Evolutionary conservation across 2,329 filamentous ascomycete genomes (phyloP).

Genomic region (Boeremia lycopersici): DNA sequence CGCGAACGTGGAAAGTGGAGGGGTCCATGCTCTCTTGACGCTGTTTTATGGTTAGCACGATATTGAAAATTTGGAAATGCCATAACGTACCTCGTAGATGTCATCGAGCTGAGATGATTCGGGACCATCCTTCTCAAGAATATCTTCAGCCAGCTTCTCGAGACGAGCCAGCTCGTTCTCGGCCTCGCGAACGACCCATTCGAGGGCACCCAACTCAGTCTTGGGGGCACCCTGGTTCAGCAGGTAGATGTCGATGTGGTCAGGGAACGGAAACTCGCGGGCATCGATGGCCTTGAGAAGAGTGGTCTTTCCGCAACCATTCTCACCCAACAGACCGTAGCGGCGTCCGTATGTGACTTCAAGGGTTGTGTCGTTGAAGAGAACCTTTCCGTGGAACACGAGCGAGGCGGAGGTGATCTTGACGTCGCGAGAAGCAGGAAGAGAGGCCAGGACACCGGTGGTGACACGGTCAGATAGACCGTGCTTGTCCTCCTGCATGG

Average conservation of each 20-base stretch:
- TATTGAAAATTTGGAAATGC: background rate
- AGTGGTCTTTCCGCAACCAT: conserved; percentile 99
- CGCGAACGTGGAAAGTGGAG: conserved; percentile 93
- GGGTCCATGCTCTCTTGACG: conserved; percentile 99
- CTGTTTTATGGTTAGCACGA: conserved; percentile 53
- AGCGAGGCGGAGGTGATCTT: conserved; percentile 94
- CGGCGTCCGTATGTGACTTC: conserved; percentile 92
- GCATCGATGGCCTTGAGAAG: conserved; percentile 91
- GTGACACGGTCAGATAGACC: conserved; percentile 97
- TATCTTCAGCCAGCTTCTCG: conserved; percentile 85
- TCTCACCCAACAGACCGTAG: conserved; percentile 96
- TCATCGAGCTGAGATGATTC: conserved; percentile 90
- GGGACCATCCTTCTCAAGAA: conserved; percentile 89
- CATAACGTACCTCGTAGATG: conserved; percentile 81
- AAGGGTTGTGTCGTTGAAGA: conserved; percentile 91
- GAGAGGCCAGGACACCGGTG: conserved; percentile 91
- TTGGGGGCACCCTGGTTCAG: conserved; percentile 95
- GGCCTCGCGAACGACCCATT: conserved; percentile 96
- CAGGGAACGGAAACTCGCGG: conserved; percentile 93
- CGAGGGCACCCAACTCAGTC: conserved; percentile 85
- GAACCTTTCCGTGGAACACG: conserved; percentile 96
- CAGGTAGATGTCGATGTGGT: conserved; percentile 97
- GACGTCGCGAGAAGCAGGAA: conserved; percentile 85
- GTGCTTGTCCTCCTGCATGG: conserved; percentile 92
- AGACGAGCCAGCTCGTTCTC: conserved; percentile 90